Conservation (phyloP, 306 rosid genomes). For the Glycine tomentella region DNA sequence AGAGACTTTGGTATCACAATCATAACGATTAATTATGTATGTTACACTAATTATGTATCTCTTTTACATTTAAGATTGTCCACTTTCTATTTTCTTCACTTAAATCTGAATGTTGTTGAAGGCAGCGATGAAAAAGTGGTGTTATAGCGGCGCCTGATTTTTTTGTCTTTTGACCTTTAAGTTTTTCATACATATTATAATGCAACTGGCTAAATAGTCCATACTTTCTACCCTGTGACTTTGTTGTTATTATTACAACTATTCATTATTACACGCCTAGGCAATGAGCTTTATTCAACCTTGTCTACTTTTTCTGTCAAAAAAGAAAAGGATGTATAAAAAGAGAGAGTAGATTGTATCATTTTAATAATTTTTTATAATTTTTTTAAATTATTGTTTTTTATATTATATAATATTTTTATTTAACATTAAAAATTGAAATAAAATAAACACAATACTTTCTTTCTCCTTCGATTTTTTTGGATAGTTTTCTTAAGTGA, state of each 20-base stretch:
- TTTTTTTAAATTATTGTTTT: too few species aligned
- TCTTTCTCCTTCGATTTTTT: too few species aligned
- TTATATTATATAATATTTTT: too few species aligned
- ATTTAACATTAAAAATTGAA: too few species aligned
- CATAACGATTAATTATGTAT: conserved; percentile 14
- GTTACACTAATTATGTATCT: background rate
- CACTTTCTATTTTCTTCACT: background rate
- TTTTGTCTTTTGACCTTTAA: conserved; percentile 48
- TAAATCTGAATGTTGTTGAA: conserved; percentile 9
- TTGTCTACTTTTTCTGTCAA: background rate
- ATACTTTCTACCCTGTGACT: too few species aligned
- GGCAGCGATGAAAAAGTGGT: conserved; percentile 42
- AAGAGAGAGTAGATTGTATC: too few species aligned
- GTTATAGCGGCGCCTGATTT: conserved; percentile 64
- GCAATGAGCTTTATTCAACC: background rate
- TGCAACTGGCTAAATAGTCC: conserved; percentile 30
- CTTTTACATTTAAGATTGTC: conserved; percentile 2
- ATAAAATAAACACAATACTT: too few species aligned
- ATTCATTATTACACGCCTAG: too few species aligned
- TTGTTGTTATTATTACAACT: too few species aligned
- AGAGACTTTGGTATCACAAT: background rate
- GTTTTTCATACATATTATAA: conserved; percentile 5
- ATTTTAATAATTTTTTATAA: too few species aligned
- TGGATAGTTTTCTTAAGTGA: too few species aligned
- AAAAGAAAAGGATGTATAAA: too few species aligned